These are phyloP conservation scores for Lipomyces mesembrius DNA, from an alignment of 805 yeast species.

Conservation along the genomic window DNA sequence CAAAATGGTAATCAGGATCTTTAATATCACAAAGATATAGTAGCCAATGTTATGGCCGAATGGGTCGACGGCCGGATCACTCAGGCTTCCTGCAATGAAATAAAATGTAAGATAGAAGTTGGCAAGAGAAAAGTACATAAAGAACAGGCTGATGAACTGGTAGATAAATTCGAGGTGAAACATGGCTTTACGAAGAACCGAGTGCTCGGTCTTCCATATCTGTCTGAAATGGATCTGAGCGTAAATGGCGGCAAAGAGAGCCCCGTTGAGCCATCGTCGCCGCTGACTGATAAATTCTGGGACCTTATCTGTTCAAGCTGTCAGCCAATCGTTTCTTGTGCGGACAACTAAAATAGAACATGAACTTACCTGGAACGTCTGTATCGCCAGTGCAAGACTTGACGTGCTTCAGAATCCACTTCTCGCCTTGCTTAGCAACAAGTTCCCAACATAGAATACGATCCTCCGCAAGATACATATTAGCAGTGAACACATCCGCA, in stretches of 20 bases:
- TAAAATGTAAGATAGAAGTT: constrained; percentile 92
- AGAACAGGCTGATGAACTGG: constrained; percentile 77
- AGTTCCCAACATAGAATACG: constrained; percentile 92
- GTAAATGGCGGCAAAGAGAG: constrained; percentile 93
- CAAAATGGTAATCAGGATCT: constrained; percentile 80
- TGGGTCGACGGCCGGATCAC: constrained; percentile 46
- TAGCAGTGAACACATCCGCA: constrained; percentile 85
- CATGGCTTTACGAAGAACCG: constrained; percentile 74
- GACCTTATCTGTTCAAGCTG: constrained; percentile 48
- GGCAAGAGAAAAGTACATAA: constrained; percentile 90
- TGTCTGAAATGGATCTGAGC: constrained; percentile 83
- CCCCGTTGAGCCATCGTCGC: constrained; percentile 98
- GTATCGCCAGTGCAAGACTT: constrained; percentile 90
- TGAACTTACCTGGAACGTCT: constrained; percentile 77
- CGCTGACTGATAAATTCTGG: constrained; percentile 96
- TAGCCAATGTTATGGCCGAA: constrained; percentile 74
- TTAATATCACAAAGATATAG: constrained; percentile 80
- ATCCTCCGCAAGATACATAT: constrained; percentile 97
- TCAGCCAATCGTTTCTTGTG: background rate
- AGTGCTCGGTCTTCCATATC: constrained; percentile 89
- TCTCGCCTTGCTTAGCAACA: constrained; percentile 75
- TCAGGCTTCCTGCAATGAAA: constrained; percentile 86
- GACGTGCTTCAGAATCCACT: constrained; percentile 83
- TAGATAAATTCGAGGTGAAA: constrained; percentile 87
- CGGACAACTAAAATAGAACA: background rate